Conservation (phyloP, 228 moss, liverwort and hornwort species). For the Sphagnum magellanicum region DNA sequence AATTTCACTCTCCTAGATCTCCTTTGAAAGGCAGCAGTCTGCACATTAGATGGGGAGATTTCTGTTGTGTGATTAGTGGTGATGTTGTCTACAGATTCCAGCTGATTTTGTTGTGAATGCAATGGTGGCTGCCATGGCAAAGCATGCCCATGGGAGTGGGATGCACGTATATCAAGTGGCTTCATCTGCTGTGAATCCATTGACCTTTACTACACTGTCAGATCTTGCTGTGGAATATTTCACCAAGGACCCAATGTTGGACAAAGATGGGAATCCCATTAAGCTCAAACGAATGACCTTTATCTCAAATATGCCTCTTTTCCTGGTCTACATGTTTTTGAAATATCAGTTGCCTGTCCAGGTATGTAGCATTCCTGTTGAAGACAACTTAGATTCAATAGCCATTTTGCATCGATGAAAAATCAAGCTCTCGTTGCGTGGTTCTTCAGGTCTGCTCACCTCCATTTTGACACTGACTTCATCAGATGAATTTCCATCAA, state of each 20-base stretch:
- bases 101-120: slow-evolving; percentile 74
- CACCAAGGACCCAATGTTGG: slow-evolving; percentile 55
- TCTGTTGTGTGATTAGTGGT: not conserved
- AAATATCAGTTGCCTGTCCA: slow-evolving; percentile 52
- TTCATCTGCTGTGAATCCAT: slow-evolving; percentile 66
- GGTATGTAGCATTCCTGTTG: slow-evolving; percentile 13
- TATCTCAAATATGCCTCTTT: slow-evolving; percentile 42
- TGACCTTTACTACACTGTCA: slow-evolving; percentile 52
- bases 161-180: slow-evolving; percentile 68
- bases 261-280: slow-evolving; percentile 46
- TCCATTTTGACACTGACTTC: not conserved
- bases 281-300: slow-evolving; percentile 38
- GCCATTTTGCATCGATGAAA: not conserved
- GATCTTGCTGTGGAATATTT: slow-evolving; percentile 55
- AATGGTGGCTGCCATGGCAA: slow-evolving; percentile 51
- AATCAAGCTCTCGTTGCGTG: too few relatives aligned
- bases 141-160: slow-evolving; percentile 37
- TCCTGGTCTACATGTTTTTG: slow-evolving; percentile 46
- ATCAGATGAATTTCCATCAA: too few relatives aligned
- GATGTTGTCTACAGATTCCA: slow-evolving; percentile 44
- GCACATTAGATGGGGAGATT: too few relatives aligned
- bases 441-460: not conserved
- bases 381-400: not conserved
- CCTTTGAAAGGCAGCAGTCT: too few relatives aligned
- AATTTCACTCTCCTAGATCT: too few relatives aligned